phyloP scores from a whole-genome alignment of 768 basidiomycete genomes.

The Phlebiopsis gigantea region DNA sequence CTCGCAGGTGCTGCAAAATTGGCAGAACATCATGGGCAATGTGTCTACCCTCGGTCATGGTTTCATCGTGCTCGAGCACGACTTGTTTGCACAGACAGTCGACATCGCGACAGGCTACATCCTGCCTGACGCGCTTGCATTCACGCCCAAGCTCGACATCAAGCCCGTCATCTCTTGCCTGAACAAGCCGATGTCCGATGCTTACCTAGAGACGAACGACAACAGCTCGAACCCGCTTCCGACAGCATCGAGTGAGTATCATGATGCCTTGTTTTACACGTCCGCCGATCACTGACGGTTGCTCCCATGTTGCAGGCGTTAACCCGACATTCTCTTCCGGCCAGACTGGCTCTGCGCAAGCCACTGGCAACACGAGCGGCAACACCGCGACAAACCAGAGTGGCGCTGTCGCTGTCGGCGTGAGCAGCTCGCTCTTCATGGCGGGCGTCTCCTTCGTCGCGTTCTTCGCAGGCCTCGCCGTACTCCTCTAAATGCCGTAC shows the following conservation, averaged over 20 bases:
- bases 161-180: slow-evolving; percentile 69
- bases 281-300: not conserved
- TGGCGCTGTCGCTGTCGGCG: slow-evolving; percentile 7
- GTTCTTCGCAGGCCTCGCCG: not conserved
- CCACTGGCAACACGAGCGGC: slow-evolving; percentile 22
- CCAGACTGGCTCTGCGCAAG: slow-evolving; percentile 30
- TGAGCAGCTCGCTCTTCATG: slow-evolving; percentile 2
- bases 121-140: slow-evolving; percentile 72
- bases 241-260: slow-evolving; percentile 10
- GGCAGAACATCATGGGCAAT: slow-evolving; percentile 67
- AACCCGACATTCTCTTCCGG: slow-evolving; percentile 26
- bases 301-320: not conserved
- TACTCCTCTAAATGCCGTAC: not conserved
- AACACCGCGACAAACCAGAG: slow-evolving; percentile 10
- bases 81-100: slow-evolving; percentile 80
- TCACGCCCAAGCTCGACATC: slow-evolving; percentile 59
- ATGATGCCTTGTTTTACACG: not conserved
- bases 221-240: slow-evolving; percentile 58
- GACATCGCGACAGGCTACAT: slow-evolving; percentile 86
- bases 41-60: slow-evolving; percentile 56
- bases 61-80: slow-evolving; percentile 87
- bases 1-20: slow-evolving; percentile 60
- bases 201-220: slow-evolving; percentile 81
- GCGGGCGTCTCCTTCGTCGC: slow-evolving; percentile 7
- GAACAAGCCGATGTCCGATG: slow-evolving; percentile 48